These are phyloP conservation scores for Uronychia setigera DNA, from an alignment of 73 alveolate species.

Conservation along the genomic window DNA sequence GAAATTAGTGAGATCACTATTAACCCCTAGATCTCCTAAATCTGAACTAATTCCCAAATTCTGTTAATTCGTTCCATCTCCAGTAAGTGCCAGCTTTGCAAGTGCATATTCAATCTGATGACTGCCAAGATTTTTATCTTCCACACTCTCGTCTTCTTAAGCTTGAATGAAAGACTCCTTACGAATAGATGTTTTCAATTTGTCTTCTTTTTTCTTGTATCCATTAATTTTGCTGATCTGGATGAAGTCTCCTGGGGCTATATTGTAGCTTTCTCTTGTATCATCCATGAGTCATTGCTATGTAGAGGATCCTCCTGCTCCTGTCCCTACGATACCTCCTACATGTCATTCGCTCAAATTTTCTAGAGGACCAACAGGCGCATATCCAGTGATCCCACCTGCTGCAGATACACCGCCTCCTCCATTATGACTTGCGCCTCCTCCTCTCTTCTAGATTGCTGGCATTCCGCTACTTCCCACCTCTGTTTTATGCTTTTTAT, in stretches of 20 bases:
- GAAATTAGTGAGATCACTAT: background rate
- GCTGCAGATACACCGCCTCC: too few species aligned
- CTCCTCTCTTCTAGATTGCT: background rate
- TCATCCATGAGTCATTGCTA: background rate
- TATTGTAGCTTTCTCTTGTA: background rate
- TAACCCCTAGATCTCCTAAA: background rate
- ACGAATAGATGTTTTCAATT: background rate
- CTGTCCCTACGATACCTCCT: too few species aligned
- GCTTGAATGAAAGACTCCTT: background rate
- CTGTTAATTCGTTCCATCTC: background rate
- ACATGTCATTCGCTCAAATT: too few species aligned
- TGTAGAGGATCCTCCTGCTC: too few species aligned
- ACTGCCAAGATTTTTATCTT: too few species aligned
- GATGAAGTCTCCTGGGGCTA: background rate
- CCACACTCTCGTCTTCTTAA: background rate
- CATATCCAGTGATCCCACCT: too few species aligned
- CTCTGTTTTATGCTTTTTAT: background rate
- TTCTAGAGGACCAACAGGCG: too few species aligned
- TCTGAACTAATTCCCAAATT: background rate
- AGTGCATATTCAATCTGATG: background rate
- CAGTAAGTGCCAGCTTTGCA: background rate
- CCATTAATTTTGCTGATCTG: background rate
- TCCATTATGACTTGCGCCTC: too few species aligned
- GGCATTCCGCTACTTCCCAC: background rate
- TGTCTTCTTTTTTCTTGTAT: background rate